These are phyloP conservation scores for Candida sp. DNA, from an alignment of 1,139 yeast genomes.

Conservation along the genomic window DNA sequence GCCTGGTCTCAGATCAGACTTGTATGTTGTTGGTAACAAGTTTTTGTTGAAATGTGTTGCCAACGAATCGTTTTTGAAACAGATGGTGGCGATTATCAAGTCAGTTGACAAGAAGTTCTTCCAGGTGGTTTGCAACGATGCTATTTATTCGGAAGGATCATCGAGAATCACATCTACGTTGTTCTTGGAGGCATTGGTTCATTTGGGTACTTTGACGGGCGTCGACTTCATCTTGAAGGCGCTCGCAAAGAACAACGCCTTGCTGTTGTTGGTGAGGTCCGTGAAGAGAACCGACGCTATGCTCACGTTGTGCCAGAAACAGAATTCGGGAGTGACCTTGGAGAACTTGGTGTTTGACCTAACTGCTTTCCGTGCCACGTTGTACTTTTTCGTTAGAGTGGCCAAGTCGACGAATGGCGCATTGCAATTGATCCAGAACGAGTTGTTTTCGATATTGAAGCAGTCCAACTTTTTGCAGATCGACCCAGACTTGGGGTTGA, in stretches of 20 bases:
- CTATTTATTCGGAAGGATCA: conserved; percentile 79
- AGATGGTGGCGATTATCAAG: conserved; percentile 55
- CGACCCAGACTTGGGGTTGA: conserved; percentile 84
- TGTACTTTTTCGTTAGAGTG: conserved; percentile 71
- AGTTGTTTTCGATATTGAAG: conserved; percentile 64
- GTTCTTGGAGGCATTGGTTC: conserved; percentile 70
- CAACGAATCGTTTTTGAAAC: conserved; percentile 44
- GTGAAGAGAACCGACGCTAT: conserved; percentile 72
- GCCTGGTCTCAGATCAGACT: conserved; percentile 71
- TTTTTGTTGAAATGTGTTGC: conserved; percentile 58
- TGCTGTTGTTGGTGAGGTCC: conserved; percentile 67
- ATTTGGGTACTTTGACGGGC: conserved; percentile 54
- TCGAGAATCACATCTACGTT: conserved; percentile 79
- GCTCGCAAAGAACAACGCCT: conserved; percentile 66
- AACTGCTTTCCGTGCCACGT: conserved; percentile 74
- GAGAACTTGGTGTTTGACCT: conserved; percentile 69
- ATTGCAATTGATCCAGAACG: conserved; percentile 73
- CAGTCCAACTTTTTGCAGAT: conserved; percentile 60
- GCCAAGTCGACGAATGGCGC: conserved; percentile 84
- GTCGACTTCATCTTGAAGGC: conserved; percentile 63
- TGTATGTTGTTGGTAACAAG: conserved; percentile 74
- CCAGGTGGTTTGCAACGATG: conserved; percentile 74
- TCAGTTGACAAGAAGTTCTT: conserved; percentile 66
- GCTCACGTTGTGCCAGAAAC: conserved; percentile 41
- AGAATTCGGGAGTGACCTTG: conserved; percentile 40